Conservation (phyloP, 2,329 filamentous ascomycete species). For the Paecilomyces formosus region DNA sequence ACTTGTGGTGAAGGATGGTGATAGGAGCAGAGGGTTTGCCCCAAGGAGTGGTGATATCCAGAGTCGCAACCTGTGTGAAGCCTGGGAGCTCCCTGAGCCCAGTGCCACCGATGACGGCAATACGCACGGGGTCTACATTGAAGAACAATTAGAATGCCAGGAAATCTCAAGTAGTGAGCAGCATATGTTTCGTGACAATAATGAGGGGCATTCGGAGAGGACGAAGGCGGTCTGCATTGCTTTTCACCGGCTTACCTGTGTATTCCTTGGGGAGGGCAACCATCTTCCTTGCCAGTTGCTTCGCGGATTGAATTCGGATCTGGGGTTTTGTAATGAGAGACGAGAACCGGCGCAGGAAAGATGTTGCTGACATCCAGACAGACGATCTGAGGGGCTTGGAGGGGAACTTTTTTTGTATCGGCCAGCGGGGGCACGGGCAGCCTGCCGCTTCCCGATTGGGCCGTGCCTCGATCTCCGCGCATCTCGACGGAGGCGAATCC, state of each 20-base stretch:
- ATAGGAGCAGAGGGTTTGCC: conserved; percentile 70
- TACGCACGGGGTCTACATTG: conserved; percentile 54
- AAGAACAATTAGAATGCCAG: background rate
- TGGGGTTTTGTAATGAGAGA: conserved; percentile 18
- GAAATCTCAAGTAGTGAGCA: background rate
- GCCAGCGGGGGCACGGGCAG: background rate
- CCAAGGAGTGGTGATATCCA: conserved; percentile 81
- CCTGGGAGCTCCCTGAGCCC: conserved; percentile 80
- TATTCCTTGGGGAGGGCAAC: conserved; percentile 51
- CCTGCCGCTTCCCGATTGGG: background rate
- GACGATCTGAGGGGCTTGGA: background rate
- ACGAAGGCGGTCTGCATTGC: background rate
- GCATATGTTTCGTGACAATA: background rate
- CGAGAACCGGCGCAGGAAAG: conserved; percentile 13
- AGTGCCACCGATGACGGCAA: conserved; percentile 89
- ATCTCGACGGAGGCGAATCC: background rate
- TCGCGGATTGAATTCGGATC: conserved; percentile 23
- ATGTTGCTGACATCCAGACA: background rate
- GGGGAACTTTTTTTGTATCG: background rate
- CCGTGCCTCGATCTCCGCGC: background rate
- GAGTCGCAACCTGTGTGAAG: conserved; percentile 73
- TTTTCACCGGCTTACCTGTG: conserved; percentile 42
- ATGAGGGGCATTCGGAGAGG: background rate
- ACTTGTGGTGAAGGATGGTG: conserved; percentile 79
- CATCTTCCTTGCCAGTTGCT: conserved; percentile 37